Evolutionary conservation across 1,284 basidiomycete genomes (phyloP), one percentile per base, ranked within the genome.

Genomic region (Pyrrhoderma lamaoense): DNA sequence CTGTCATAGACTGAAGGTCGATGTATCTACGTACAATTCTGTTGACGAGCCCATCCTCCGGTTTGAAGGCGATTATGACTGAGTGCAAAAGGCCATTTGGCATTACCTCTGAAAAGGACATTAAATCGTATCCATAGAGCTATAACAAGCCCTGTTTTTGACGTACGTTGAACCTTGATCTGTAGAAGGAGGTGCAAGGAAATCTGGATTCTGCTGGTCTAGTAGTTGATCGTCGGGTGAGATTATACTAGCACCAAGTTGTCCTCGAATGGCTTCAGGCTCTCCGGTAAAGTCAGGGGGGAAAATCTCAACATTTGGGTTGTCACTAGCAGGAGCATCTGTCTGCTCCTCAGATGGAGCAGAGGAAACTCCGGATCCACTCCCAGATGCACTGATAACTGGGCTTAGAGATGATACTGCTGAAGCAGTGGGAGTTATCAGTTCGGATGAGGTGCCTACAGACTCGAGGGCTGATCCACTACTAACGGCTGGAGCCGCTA

Each of bases 1-100:
- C 16, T 25, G 16, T 8, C 35, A 16, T 16, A 16, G 9, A 11
- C 35, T 16, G 35, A 37, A 37, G 16, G 35, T 9, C 23, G 31
- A 4, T 31, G 25, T 9, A 7, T n/a, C 19, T 22, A 57, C 70
- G 40, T 55, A 79, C 81, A 60, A 56, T 84, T 85, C 65, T 86
- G 73, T 58, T 85, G 75, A 49, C 83, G 74, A 35, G 82, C 80
- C 85, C 85, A 89, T 0, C 85, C 85, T 19, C 85, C 85, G 0
- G 76, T 76, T 54, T 80, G 77, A 18, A 89, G 63, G 22, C 82
- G 77, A 59, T 83, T 86, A 63, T 82, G 79, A 52, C 81, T 84
- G 52, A 86, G 63, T 53, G 70, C 68, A 64, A 86, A 85, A 0
- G 84, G 77, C 85, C 85, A 87, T 62, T 85, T 86, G 9, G 80